Evolutionary conservation across 805 yeast species (phyloP).

Genomic region (baker's yeast (Saccharomyces cerevisiae)): DNA sequence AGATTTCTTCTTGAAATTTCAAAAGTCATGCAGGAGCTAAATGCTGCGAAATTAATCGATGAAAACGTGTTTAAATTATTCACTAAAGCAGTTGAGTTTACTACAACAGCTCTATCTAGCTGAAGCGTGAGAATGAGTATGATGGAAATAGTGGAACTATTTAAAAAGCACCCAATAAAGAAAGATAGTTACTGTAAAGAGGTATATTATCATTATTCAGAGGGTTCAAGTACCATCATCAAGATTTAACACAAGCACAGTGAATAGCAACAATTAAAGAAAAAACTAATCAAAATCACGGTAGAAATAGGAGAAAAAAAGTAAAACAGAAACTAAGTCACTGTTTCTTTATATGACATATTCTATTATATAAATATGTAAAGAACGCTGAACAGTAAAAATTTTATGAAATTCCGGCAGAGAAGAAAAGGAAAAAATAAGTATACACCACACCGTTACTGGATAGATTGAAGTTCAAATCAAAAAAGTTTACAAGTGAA

Average conservation of each 20-base stretch:
- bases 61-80: constrained; percentile 16
- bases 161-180: neutral
- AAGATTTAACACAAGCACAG: neutral
- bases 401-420: neutral
- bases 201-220: neutral
- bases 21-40: constrained; percentile 12
- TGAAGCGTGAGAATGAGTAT: neutral
- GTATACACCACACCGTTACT: neutral
- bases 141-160: neutral
- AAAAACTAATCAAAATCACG: neutral
- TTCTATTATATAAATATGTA: neutral
- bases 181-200: neutral
- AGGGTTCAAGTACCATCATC: neutral
- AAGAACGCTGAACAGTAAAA: neutral
- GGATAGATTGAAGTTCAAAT: too few species aligned
- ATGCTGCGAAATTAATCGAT: constrained; percentile 13
- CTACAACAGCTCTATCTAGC: constrained; percentile 7
- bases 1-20: constrained; percentile 16
- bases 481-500: neutral
- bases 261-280: neutral
- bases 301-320: neutral
- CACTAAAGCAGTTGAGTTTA: constrained; percentile 20
- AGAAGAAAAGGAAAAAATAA: constrained; percentile 2
- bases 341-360: neutral
- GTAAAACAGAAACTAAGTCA: neutral